These are phyloP conservation scores for Apostasia shenzhenica DNA, from an alignment of 106 monocot species.

Conservation along the genomic window DNA sequence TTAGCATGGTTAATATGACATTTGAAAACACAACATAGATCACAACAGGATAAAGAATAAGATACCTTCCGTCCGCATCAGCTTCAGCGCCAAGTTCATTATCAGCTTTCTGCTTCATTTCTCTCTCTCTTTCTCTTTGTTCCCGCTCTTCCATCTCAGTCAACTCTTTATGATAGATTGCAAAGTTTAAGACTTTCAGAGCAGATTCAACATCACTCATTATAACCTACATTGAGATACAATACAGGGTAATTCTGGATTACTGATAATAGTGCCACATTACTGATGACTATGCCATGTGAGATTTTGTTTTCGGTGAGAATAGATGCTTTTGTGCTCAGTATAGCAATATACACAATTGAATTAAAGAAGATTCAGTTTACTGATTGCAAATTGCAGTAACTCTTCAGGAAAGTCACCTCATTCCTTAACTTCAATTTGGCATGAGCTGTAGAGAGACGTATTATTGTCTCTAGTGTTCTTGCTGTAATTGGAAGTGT, in stretches of 20 bases:
- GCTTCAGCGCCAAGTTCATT: conserved; percentile 29
- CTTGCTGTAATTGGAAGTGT: conserved; percentile 99
- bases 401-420: conserved; percentile 23
- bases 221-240: conserved; percentile 40
- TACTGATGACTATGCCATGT: no score
- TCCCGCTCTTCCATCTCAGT: conserved; percentile 96
- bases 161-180: conserved; percentile 95
- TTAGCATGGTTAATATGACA: neutral
- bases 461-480: conserved; percentile 96
- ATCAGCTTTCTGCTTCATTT: conserved; percentile 78
- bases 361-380: no score
- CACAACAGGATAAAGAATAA: neutral
- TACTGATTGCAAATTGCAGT: no score
- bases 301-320: no score
- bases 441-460: conserved; percentile 96
- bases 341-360: no score
- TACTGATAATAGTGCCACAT: neutral
- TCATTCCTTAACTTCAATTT: conserved; percentile 93
- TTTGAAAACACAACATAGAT: neutral
- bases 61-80: conserved; percentile 38
- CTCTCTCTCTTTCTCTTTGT: conserved; percentile 65
- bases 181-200: conserved; percentile 84
- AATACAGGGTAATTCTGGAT: neutral
- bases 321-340: no score
- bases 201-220: conserved; percentile 83